Evolutionary conservation across 305 asterid genomes (phyloP).

Genomic region (Fraxinus nigra): DNA sequence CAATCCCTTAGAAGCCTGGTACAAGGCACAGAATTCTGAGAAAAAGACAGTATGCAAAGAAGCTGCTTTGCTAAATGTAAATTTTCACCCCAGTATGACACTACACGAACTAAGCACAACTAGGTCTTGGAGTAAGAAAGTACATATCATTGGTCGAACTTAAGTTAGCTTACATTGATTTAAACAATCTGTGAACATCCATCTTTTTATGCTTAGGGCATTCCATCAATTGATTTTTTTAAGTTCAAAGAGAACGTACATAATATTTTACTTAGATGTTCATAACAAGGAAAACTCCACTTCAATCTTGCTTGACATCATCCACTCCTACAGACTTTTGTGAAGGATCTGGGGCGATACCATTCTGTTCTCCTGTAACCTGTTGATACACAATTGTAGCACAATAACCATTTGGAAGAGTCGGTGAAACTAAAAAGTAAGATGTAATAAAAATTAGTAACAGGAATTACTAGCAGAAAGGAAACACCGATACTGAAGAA

Average conservation of each 20-base stretch:
- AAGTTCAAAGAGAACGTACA: slow-evolving; percentile 21
- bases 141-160: neutral
- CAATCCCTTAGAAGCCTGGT: neutral
- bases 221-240: slow-evolving; percentile 9
- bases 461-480: slow-evolving; percentile 8
- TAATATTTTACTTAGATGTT: slow-evolving; percentile 15
- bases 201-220: slow-evolving; percentile 10
- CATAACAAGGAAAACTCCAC: slow-evolving; percentile 7
- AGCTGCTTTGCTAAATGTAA: neutral
- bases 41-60: neutral
- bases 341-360: slow-evolving; percentile 37
- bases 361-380: slow-evolving; percentile 44
- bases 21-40: neutral
- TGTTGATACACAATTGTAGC: slow-evolving; percentile 26
- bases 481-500: neutral
- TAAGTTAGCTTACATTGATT: slow-evolving; percentile 3
- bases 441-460: neutral
- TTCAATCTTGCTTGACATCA: slow-evolving; percentile 51
- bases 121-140: neutral
- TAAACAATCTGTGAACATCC: slow-evolving; percentile 16
- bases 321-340: slow-evolving; percentile 41
- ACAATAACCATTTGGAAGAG: slow-evolving; percentile 8
- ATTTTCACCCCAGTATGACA: neutral
- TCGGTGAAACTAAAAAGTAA: neutral
- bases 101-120: neutral